Conservation (phyloP, 768 basidiomycete genomes). For the Psilocybe sp. region DNA sequence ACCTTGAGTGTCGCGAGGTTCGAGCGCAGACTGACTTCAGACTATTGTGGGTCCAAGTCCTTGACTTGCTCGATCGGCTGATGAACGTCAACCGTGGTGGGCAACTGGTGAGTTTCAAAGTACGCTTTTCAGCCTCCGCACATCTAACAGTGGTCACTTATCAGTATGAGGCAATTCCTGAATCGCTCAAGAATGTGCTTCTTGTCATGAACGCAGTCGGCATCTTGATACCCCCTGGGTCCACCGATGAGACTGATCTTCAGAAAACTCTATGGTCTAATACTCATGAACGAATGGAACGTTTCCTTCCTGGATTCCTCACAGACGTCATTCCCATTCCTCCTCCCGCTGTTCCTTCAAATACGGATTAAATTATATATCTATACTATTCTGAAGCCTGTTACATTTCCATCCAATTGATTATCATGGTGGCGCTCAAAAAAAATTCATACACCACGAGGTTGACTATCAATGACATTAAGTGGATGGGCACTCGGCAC, state of each 20-base stretch:
- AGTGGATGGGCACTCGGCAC: too few relatives aligned
- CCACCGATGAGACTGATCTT: constrained; percentile 47
- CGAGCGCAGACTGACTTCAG: constrained; percentile 59
- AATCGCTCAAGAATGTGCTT: constrained; percentile 94
- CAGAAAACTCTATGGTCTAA: constrained; percentile 79
- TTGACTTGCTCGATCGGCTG: constrained; percentile 85
- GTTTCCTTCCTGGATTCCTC: constrained; percentile 90
- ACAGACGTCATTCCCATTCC: constrained; percentile 57
- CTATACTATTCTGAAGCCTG: background rate
- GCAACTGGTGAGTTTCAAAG: constrained; percentile 66
- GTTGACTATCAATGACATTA: too few relatives aligned
- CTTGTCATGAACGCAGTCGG: constrained; percentile 92
- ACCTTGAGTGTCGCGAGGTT: constrained; percentile 77
- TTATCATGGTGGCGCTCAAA: too few relatives aligned
- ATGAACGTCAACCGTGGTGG: constrained; percentile 86
- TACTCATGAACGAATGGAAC: constrained; percentile 84
- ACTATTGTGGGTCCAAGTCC: constrained; percentile 82
- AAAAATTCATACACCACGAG: too few relatives aligned
- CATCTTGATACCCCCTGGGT: constrained; percentile 66
- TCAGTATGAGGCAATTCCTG: constrained; percentile 92
- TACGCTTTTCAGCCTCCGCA: background rate
- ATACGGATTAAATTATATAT: constrained; percentile 9
- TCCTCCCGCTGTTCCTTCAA: constrained; percentile 11
- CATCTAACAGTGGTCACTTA: background rate
- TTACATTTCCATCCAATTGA: background rate